Conservation (phyloP, 305 asterid genomes). For the Petunia hybrid region DNA sequence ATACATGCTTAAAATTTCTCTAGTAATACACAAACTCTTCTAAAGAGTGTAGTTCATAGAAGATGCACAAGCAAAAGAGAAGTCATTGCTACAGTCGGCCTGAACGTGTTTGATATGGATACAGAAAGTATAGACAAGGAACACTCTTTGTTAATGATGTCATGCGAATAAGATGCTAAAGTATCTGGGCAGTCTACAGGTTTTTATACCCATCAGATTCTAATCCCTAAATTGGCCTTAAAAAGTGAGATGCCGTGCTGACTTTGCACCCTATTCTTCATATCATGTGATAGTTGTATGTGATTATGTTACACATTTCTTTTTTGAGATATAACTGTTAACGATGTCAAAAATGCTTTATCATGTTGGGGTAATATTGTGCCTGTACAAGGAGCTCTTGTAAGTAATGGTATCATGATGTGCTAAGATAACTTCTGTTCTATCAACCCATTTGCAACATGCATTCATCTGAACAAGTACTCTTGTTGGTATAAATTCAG, state of each 20-base stretch:
- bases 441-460: not conserved
- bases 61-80: not conserved
- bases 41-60: not conserved
- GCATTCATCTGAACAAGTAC: not conserved
- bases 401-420: not conserved
- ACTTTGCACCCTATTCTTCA: slow-evolving; percentile 20
- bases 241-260: not conserved
- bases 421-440: not conserved
- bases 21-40: not conserved
- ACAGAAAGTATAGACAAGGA: not conserved
- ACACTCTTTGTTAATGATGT: not conserved
- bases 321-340: not conserved
- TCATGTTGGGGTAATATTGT: not conserved
- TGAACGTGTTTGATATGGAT: too few relatives aligned
- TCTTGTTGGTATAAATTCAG: not conserved
- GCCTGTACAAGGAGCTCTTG: not conserved
- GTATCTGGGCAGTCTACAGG: not conserved
- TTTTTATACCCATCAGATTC: not conserved
- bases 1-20: not conserved
- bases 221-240: not conserved
- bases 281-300: not conserved
- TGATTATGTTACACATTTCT: slow-evolving; percentile 8
- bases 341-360: not conserved
- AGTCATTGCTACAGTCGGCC: too few relatives aligned
- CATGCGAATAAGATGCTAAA: not conserved